phyloP scores from a whole-genome alignment of 2,329 filamentous ascomycete genomes.

The Coniochaeta sp. region DNA sequence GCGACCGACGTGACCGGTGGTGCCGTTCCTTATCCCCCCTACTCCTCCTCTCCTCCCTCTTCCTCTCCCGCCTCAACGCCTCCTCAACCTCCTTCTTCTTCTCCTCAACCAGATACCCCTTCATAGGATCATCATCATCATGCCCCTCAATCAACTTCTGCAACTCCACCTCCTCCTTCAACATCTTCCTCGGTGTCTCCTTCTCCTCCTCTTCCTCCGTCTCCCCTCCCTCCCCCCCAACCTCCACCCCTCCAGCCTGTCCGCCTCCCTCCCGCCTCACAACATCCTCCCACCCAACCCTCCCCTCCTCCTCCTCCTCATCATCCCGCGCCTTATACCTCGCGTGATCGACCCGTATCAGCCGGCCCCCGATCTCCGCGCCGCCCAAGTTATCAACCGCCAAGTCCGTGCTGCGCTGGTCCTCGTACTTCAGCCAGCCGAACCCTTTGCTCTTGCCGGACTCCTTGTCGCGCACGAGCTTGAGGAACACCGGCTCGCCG shows the following conservation, averaged over 20 bases:
- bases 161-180: constrained; percentile 79
- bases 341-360: constrained; percentile 86
- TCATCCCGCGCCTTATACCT: constrained; percentile 86
- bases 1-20: constrained; percentile 34
- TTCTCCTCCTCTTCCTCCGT: constrained; percentile 35
- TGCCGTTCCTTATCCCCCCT: constrained; percentile 37
- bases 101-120: constrained; percentile 78
- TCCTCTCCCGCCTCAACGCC: constrained; percentile 52
- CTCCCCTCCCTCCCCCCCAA: constrained; percentile 21
- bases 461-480: constrained; percentile 89
- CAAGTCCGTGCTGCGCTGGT: constrained; percentile 90
- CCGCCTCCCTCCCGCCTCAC: constrained; percentile 44
- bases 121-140: constrained; percentile 98
- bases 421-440: constrained; percentile 95
- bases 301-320: constrained; percentile 54
- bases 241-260: no score
- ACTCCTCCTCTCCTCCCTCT: constrained; percentile 40
- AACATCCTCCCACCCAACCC: constrained; percentile 54
- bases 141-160: constrained; percentile 68
- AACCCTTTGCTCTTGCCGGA: constrained; percentile 93
- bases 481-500: constrained; percentile 89
- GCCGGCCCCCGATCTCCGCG: constrained; percentile 70
- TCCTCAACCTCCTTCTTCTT: constrained; percentile 83
- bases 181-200: constrained; percentile 48
- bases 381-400: constrained; percentile 95